Conservation (phyloP, 345 rosid genomes). For the Eucalyptus globulus region DNA sequence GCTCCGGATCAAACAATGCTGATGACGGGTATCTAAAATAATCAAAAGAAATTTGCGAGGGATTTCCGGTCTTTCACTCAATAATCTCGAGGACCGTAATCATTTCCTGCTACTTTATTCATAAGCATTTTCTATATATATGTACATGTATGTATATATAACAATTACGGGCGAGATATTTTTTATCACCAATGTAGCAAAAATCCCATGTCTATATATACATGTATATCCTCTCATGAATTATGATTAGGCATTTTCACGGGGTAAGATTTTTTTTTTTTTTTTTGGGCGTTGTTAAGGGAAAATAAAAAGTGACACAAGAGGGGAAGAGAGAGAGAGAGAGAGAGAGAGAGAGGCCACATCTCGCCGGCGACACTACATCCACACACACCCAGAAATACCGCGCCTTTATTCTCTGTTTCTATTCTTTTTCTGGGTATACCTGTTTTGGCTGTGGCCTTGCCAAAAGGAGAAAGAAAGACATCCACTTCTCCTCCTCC, state of each 20-base stretch:
- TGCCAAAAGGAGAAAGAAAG: neutral
- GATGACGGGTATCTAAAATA: fast-evolving
- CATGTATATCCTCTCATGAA: neutral
- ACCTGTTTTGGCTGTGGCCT: neutral
- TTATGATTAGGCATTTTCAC: neutral
- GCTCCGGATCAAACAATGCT: fast-evolving
- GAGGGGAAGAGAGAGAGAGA: neutral
- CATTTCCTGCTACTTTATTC: neutral
- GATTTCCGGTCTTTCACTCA: neutral
- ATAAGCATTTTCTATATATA: neutral
- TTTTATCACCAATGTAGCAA: neutral
- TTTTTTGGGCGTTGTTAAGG: no score
- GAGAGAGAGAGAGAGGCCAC: neutral
- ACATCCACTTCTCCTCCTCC: neutral
- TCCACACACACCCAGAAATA: neutral
- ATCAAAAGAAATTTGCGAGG: fast-evolving
- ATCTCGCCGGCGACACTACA: neutral
- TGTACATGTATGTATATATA: neutral
- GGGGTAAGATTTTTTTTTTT: neutral
- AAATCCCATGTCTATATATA: neutral
- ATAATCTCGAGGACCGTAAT: fast-evolving
- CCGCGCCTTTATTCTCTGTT: neutral
- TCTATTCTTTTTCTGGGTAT: neutral
- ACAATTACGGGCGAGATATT: neutral
- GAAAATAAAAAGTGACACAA: no score